phyloP scores from a whole-genome alignment of 2,329 filamentous ascomycete genomes.

The Cyphellophora attinorum region DNA sequence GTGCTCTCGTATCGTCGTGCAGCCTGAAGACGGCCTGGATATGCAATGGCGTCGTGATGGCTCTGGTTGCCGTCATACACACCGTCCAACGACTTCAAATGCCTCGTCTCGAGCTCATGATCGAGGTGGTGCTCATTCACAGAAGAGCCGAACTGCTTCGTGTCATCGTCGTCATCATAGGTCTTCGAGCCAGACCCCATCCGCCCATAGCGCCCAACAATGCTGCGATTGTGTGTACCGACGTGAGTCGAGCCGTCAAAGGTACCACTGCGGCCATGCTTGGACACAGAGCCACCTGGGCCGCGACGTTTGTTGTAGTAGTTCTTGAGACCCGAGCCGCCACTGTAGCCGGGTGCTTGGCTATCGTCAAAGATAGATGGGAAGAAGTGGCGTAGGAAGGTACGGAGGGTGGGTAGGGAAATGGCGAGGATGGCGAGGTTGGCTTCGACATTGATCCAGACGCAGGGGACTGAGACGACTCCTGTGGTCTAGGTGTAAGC shows the following conservation, averaged over 20 bases:
- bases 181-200: not conserved
- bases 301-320: no score
- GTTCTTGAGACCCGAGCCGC: not conserved
- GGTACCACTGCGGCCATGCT: not conserved
- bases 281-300: not conserved
- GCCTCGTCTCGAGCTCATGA: no score
- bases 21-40: no score
- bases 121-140: no score
- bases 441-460: conserved; percentile 3
- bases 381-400: conserved; percentile 1
- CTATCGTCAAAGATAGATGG: not conserved
- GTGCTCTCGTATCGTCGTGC: no score
- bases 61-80: not conserved
- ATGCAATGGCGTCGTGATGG: no score
- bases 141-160: no score
- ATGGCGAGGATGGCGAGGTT: conserved; percentile 1
- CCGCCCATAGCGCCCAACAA: not conserved
- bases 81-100: no score
- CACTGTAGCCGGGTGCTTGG: not conserved
- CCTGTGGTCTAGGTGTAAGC: no score
- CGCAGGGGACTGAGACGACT: conserved; percentile 2
- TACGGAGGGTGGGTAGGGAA: conserved; percentile 1
- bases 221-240: not conserved
- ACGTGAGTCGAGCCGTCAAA: not conserved
- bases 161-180: not conserved